phyloP scores from a whole-genome alignment of 2,329 filamentous ascomycete genomes.

The Immersiporthe knoxdaviesiana region DNA sequence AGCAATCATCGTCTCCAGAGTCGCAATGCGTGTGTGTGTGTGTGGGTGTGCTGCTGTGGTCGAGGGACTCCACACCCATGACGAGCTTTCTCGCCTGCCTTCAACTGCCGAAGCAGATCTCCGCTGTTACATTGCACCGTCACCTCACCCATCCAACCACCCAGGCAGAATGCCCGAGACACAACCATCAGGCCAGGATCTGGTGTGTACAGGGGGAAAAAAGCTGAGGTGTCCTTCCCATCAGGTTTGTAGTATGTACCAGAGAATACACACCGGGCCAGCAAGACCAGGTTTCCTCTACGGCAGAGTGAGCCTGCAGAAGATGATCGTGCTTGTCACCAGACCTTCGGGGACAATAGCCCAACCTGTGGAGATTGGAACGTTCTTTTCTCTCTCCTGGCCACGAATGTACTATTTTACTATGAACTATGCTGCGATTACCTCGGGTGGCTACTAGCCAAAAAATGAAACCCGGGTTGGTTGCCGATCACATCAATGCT shows the following conservation, averaged over 20 bases:
- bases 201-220: background rate
- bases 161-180: background rate
- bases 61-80: constrained; percentile 13
- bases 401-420: background rate
- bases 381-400: background rate
- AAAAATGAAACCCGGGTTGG: background rate
- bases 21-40: constrained; percentile 7
- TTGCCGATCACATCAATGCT: constrained; percentile 19
- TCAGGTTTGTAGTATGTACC: background rate
- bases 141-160: background rate
- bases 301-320: background rate
- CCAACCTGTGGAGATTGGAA: background rate
- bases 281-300: background rate
- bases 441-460: background rate
- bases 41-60: constrained; percentile 1
- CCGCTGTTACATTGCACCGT: constrained; percentile 20
- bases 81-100: constrained; percentile 8
- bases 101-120: constrained; percentile 28
- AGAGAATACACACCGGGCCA: background rate
- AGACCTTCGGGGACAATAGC: background rate
- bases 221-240: constrained; percentile 1
- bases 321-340: background rate
- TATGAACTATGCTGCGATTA: background rate
- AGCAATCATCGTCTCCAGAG: background rate
- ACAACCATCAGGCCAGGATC: background rate